Percentiles rank a stretch among this genome's conserved stretches.
Conservation (phyloP, 2,329 filamentous ascomycete genomes). For the Lomentospora prolificans region DNA sequence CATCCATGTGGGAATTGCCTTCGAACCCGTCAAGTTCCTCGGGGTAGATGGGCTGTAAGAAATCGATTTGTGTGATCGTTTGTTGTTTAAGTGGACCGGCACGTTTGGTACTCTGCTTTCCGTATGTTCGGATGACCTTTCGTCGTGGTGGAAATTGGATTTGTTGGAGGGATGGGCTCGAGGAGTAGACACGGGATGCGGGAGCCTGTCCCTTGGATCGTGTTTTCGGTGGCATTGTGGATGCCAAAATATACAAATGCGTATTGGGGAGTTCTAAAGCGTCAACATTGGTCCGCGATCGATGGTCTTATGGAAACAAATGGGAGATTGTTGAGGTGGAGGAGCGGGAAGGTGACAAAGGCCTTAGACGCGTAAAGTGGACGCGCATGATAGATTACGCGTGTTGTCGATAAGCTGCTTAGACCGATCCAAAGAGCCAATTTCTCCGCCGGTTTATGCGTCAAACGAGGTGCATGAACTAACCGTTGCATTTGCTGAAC, state of each 20-base stretch:
- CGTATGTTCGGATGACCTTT: constrained; percentile 25
- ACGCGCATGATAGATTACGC: too few relatives aligned
- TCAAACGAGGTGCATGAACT: too few relatives aligned
- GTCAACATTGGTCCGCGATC: too few relatives aligned
- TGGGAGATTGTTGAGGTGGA: too few relatives aligned
- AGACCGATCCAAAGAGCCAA: too few relatives aligned
- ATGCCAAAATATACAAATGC: neutral
- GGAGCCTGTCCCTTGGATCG: constrained; percentile 25
- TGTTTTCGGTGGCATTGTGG: constrained; percentile 25
- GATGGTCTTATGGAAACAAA: too few relatives aligned
- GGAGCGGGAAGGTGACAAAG: too few relatives aligned
- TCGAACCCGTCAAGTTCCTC: constrained; percentile 19
- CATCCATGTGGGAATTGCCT: constrained; percentile 12
- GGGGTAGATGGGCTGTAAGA: constrained; percentile 20
- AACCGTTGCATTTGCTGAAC: too few relatives aligned
- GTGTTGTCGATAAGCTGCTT: too few relatives aligned
- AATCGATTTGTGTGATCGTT: constrained; percentile 33
- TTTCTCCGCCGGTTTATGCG: too few relatives aligned
- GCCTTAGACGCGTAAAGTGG: too few relatives aligned
- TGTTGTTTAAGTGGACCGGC: constrained; percentile 24
- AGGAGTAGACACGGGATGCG: constrained; percentile 27
- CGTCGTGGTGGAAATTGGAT: constrained; percentile 26
- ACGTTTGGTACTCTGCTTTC: constrained; percentile 13
- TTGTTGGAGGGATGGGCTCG: constrained; percentile 27
- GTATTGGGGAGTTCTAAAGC: too few relatives aligned